Evolutionary conservation across 257 asterid species (phyloP).

Genomic region (Petunia axillaris): DNA sequence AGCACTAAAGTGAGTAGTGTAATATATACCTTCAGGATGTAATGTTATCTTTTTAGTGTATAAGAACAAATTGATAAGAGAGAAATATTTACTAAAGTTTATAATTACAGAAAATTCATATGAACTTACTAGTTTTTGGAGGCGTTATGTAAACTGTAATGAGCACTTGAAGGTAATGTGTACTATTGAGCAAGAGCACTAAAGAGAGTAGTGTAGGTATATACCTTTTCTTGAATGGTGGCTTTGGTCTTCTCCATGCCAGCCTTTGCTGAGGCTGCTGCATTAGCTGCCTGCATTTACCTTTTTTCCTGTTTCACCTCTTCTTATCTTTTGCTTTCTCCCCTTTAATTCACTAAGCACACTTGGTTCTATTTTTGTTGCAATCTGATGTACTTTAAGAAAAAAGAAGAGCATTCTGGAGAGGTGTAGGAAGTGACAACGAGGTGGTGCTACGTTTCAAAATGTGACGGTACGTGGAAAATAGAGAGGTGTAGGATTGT

Average conservation of each 20-base stretch:
- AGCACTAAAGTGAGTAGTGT: too few species aligned
- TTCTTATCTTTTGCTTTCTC: not conserved
- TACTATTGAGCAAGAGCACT: not conserved
- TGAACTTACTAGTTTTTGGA: too few species aligned
- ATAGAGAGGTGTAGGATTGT: not conserved
- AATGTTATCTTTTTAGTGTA: too few species aligned
- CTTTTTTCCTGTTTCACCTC: not conserved
- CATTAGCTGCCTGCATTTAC: constrained; percentile 49
- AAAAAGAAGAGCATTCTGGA: not conserved
- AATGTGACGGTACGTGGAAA: not conserved
- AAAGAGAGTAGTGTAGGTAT: too few species aligned
- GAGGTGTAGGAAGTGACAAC: not conserved
- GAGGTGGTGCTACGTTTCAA: not conserved
- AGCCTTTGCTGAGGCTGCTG: constrained; percentile 53
- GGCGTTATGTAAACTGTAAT: not conserved
- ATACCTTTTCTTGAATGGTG: constrained; percentile 36
- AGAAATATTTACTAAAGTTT: too few species aligned
- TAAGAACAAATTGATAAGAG: too few species aligned
- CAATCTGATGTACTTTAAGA: not conserved
- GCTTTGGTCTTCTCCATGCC: constrained; percentile 66
- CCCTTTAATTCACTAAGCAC: too few species aligned
- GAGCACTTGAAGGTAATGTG: not conserved
- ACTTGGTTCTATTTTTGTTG: not conserved
- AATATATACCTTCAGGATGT: too few species aligned
- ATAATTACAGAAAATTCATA: too few species aligned